Evolutionary conservation across 2,329 filamentous ascomycete genomes (phyloP), one percentile per base, ranked within the genome.

Genomic region (Penicillium glabrum): DNA sequence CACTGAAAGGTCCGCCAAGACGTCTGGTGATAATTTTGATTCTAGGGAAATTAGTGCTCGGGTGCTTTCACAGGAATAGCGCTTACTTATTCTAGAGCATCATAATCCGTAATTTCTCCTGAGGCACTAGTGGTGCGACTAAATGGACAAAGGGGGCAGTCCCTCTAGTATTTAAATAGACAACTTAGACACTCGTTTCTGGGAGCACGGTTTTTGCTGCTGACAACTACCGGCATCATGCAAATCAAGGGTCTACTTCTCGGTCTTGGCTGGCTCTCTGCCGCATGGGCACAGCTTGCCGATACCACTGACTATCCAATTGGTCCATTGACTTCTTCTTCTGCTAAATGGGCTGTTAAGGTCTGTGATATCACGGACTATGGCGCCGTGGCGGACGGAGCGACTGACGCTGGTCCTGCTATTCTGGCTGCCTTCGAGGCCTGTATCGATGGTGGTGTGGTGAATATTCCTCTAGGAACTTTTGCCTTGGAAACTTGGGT

Each of bases 361-460:
- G 59, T 71, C 4, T 84, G 81, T 71, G 79, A 79, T 63, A 80
- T 84, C 51, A 72, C 79, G 52, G 66, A 77, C 51, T 82, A 82
- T 61, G 81, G 82, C 11, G 82, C 75, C 29, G 73, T 73, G n/a
- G 78, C 80, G 1, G 77, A 80, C 59, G 78, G 79, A 39, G 68
- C 71, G 16, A 79, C 78, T 3, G 81, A 83, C 45, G 9, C 54
- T 23, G 49, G 49, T 10, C 26, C 54, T 23, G 54, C 54, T 26
- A 57, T 57, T 14, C 19, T 57, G 35, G 54, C 43, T 13, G 54
- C 54, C 24, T 57, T 57, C 2, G n/a, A 57, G 44, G 49, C 72
- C 21, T 83, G 81, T 72, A 77, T 79, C 60, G 67, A 73, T 1
- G 80, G 81, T 11, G 81, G 81, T 35, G 75, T 80, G 26, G 76